Evolutionary conservation across 2,329 filamentous ascomycete species (phyloP), one percentile per base, ranked within the genome.

Genomic region (Calonectria crousiana): DNA sequence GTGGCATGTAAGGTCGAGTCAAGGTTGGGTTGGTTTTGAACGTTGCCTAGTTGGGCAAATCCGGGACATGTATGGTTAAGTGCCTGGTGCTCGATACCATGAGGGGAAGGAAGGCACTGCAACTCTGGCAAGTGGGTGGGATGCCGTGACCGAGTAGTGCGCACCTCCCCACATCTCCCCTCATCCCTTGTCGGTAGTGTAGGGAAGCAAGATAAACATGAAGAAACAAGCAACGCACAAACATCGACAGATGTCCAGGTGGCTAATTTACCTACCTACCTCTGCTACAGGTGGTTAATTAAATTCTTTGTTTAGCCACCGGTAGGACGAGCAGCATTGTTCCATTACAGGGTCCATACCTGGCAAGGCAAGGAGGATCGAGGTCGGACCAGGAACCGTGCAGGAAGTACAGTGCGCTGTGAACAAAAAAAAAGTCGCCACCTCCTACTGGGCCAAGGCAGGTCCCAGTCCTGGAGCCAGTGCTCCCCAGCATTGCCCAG

Each of bases 11-110:
- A 72, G 69, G 70, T 64, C 47, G 47, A 67, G 60, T 67, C 66
- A 67, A 69, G 67, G 71, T 73, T 69, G 58, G 67, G 26, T 41
- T 73, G 66, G 58, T 32, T 66, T 67, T 68, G 47, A 65, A 62
- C 56, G 70, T 68, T 64, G 36, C 41, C 28, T 44, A 72, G 56
- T 62, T 62, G 56, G 65, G 70, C 36, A 32, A 20, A 44, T 23
- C 20, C 41, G 41, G 60, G 41, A 66, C 41, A 49, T 66, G 62
- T 47, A 41, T 62, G 56, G 32, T 14, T 36, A 67, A 67, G 44
- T 67, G 64, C 32, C 64, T 38, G 49, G 32, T 36, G 49, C 64
- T 66, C 44, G 36, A 38, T 62, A 62, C 56, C 56, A 26, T 62
- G 56, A 62, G 56, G 56, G 56, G 56, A 62, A 60, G 32, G 56